A percentile compares a stretch with the other conserved stretches of the same genome.
Evolutionary conservation across 306 rosid genomes (phyloP).

Genomic region (Canavalia gladiata): DNA sequence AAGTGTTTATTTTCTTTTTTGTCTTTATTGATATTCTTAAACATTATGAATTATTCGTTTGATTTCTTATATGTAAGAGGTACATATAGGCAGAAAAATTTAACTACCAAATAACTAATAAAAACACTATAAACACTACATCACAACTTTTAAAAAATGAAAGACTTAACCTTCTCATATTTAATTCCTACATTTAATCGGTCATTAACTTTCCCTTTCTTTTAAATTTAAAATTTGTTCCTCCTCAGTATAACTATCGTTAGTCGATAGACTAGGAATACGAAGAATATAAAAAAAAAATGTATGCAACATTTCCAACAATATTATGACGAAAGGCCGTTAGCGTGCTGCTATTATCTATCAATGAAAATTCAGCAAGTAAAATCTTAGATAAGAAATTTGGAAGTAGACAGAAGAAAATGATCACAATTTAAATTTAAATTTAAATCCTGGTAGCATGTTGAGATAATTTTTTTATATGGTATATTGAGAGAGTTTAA

Average conservation of each 20-base stretch:
- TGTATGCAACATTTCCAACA: background rate
- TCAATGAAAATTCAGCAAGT: background rate
- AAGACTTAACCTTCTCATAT: no score
- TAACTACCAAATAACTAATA: no score
- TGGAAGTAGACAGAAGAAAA: no score
- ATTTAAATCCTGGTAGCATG: background rate
- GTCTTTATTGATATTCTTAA: no score
- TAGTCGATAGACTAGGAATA: background rate
- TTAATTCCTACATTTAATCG: background rate
- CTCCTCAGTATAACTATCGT: background rate
- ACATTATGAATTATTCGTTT: no score
- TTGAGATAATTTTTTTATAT: no score
- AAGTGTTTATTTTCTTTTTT: background rate
- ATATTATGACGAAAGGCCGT: background rate
- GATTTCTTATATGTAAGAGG: no score
- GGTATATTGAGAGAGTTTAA: background rate
- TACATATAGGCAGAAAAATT: no score
- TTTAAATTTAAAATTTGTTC: background rate
- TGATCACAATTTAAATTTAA: background rate
- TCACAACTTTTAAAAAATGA: no score
- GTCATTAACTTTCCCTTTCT: background rate
- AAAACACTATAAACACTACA: no score
- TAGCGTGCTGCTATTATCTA: background rate
- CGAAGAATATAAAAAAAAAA: background rate
- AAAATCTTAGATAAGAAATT: background rate